Percentiles rank a stretch among this genome's conserved stretches.
Evolutionary conservation across 2,329 filamentous ascomycete genomes (phyloP).

Genomic region (Diaporthe citri): DNA sequence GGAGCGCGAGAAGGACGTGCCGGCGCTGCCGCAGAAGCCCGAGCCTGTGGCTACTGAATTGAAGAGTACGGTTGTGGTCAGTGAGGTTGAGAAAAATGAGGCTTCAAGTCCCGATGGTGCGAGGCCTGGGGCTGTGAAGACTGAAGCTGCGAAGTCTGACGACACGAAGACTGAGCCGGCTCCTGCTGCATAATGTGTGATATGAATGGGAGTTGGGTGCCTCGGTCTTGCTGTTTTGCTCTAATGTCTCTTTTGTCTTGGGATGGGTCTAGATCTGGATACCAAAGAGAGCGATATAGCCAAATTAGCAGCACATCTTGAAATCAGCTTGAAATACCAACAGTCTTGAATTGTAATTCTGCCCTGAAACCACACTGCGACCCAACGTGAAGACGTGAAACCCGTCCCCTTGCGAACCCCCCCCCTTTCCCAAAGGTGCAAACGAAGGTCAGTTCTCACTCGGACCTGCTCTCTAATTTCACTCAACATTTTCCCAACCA

Average conservation of each 20-base stretch:
- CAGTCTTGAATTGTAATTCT: background rate
- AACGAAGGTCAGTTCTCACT: too few species aligned
- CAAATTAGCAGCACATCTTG: background rate
- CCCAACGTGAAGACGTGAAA: too few species aligned
- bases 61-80: background rate
- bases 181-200: slow-evolving; percentile 18
- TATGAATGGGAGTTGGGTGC: slow-evolving; percentile 6
- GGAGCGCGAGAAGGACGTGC: background rate
- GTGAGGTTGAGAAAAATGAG: background rate
- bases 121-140: background rate
- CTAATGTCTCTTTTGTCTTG: slow-evolving; percentile 4
- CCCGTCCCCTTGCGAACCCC: too few species aligned
- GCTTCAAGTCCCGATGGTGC: background rate
- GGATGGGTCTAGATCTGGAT: background rate
- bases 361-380: too few species aligned
- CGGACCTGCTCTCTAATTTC: too few species aligned
- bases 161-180: background rate
- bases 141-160: background rate
- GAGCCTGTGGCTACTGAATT: slow-evolving; percentile 2
- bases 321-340: background rate
- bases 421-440: too few species aligned
- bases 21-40: background rate
- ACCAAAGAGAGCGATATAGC: slow-evolving; percentile 9
- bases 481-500: too few species aligned
- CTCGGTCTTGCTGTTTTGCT: background rate